These are phyloP conservation scores for Ascochyta koolunga DNA, from an alignment of 2,329 filamentous ascomycete species.

Conservation along the genomic window DNA sequence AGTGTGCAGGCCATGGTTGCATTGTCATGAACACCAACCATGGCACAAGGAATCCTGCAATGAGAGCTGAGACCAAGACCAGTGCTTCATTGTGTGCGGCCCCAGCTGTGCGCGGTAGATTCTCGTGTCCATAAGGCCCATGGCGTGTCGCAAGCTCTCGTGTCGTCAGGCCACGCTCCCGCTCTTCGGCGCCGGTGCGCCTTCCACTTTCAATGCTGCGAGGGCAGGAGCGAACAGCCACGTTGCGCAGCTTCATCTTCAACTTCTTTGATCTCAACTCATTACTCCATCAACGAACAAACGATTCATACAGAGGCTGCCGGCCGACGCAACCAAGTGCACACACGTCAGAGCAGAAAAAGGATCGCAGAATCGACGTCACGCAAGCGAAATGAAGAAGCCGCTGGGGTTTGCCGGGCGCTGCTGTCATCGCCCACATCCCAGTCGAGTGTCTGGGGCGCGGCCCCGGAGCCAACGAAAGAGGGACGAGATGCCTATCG, in stretches of 20 bases:
- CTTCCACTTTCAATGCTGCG: slow-evolving; percentile 10
- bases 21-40: background rate
- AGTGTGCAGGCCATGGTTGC: background rate
- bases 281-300: background rate
- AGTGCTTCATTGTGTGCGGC: background rate
- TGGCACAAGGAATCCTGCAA: background rate
- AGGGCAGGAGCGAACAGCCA: slow-evolving; percentile 4
- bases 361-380: slow-evolving; percentile 14
- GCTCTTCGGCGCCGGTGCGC: slow-evolving; percentile 10
- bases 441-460: slow-evolving; percentile 1
- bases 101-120: slow-evolving; percentile 9
- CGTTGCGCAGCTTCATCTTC: slow-evolving; percentile 3
- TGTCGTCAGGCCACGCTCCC: slow-evolving; percentile 10
- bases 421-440: slow-evolving; percentile 6
- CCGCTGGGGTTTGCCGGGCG: slow-evolving; percentile 12
- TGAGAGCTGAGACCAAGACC: background rate
- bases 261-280: background rate
- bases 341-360: slow-evolving; percentile 1
- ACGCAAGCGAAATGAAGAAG: slow-evolving; percentile 13
- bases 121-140: slow-evolving; percentile 14
- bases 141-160: slow-evolving; percentile 8
- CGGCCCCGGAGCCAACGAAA: slow-evolving; percentile 1
- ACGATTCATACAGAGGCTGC: background rate
- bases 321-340: background rate
- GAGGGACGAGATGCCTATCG: slow-evolving; percentile 11